A percentile compares a stretch with the other conserved stretches of the same genome.
phyloP scores from a whole-genome alignment of 352 stramenopile species.

The Phytophthora foliorum region DNA sequence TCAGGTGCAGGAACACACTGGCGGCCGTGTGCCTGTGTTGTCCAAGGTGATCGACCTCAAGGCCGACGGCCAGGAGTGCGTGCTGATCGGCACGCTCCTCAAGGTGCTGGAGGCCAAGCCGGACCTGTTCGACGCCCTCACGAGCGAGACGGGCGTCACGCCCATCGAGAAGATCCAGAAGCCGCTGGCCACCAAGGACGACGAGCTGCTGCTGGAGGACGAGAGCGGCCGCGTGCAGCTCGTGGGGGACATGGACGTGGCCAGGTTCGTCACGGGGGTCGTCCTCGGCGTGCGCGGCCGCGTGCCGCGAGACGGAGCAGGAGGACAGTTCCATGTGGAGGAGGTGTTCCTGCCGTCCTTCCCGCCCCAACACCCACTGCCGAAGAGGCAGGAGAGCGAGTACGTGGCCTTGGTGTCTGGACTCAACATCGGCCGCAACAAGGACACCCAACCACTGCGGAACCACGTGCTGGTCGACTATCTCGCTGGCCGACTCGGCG shows the following conservation, averaged over 20 bases:
- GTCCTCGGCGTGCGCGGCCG: conserved; percentile 74
- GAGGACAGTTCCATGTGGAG: conserved; percentile 65
- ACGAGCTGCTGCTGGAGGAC: conserved; percentile 90
- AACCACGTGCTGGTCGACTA: conserved; percentile 85
- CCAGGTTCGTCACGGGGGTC: conserved; percentile 75
- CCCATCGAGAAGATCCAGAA: conserved; percentile 45
- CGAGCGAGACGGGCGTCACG: conserved; percentile 62
- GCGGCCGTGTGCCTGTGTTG: conserved; percentile 45
- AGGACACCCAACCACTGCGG: conserved; percentile 47
- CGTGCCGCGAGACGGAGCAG: conserved; percentile 47
- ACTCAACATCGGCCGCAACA: conserved; percentile 52
- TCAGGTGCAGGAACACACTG: conserved; percentile 46
- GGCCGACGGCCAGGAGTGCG: conserved; percentile 68
- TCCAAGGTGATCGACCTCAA: conserved; percentile 85
- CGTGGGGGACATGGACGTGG: conserved; percentile 57
- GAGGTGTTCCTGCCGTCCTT: conserved; percentile 67
- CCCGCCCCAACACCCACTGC: conserved; percentile 58
- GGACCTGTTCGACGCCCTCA: conserved; percentile 84
- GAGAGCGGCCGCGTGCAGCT: conserved; percentile 89
- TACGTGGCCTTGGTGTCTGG: conserved; percentile 81
- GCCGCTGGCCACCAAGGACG: conserved; percentile 68
- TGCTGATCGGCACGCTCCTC: conserved; percentile 87
- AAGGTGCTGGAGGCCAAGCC: conserved; percentile 85
- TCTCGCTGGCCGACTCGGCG: conserved; percentile 68
- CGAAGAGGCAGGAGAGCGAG: conserved; percentile 53